These are phyloP conservation scores for Polyporus arcularius DNA, from an alignment of 768 basidiomycete species.

Conservation along the genomic window DNA sequence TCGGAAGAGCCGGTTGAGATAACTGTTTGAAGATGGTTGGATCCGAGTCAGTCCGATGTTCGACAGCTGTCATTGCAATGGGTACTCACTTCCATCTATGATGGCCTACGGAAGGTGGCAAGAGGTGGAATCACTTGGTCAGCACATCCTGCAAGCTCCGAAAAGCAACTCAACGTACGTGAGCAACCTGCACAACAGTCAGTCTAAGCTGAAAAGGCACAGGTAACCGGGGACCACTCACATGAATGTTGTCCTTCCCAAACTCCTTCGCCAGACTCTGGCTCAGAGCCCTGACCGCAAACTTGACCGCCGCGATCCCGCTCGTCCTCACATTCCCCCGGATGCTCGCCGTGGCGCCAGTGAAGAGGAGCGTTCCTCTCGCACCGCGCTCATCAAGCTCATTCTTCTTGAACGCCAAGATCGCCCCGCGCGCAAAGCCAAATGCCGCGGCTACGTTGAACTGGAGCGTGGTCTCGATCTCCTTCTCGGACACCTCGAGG, in stretches of 20 bases:
- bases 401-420: constrained; percentile 35
- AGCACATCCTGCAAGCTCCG: too few relatives aligned
- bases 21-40: constrained; percentile 8
- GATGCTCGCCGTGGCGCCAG: constrained; percentile 42
- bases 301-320: constrained; percentile 42
- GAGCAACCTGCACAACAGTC: constrained; percentile 48
- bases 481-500: constrained; percentile 39
- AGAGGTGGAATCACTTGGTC: not conserved
- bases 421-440: constrained; percentile 37
- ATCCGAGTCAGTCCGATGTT: too few relatives aligned
- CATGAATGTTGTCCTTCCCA: constrained; percentile 45
- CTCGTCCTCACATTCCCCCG: constrained; percentile 40
- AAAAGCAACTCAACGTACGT: constrained; percentile 42
- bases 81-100: constrained; percentile 60
- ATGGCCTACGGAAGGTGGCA: constrained; percentile 45
- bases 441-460: constrained; percentile 38
- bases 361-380: constrained; percentile 44
- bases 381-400: constrained; percentile 30
- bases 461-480: constrained; percentile 30
- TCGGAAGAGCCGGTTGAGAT: constrained; percentile 44
- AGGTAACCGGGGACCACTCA: constrained; percentile 11
- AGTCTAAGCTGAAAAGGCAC: not conserved
- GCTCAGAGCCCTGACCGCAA: constrained; percentile 37
- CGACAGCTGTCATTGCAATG: not conserved
- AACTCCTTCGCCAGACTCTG: constrained; percentile 45